Conservation (phyloP, 1,139 yeast species). For the Geotrichum klebahnii region DNA sequence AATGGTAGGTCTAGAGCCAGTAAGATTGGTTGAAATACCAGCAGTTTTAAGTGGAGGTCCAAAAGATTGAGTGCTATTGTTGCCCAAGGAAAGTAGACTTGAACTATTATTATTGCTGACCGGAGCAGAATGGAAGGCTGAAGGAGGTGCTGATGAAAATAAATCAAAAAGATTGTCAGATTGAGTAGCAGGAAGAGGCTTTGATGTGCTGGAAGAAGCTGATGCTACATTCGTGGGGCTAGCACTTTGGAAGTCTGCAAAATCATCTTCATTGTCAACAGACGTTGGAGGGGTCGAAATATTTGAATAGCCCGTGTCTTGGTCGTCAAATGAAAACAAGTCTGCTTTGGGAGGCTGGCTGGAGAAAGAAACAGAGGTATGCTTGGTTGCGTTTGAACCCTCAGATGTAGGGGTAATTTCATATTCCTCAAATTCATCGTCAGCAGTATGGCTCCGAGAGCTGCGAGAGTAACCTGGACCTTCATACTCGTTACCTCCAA, state of each 20-base stretch:
- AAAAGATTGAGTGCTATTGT: conserved; percentile 21
- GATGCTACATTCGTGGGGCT: conserved; percentile 29
- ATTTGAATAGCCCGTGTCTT: conserved; percentile 27
- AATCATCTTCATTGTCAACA: conserved; percentile 72
- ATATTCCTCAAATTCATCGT: conserved; percentile 62
- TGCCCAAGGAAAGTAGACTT: not conserved
- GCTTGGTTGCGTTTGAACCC: conserved; percentile 14
- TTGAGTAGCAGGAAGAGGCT: conserved; percentile 24
- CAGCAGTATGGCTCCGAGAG: conserved; percentile 20
- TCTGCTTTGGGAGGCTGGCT: conserved; percentile 43
- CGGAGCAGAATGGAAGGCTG: conserved; percentile 17
- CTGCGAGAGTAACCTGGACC: conserved; percentile 37
- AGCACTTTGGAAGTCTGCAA: conserved; percentile 91
- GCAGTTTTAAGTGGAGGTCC: conserved; percentile 25
- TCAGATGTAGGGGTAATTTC: conserved; percentile 39
- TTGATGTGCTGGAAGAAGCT: conserved; percentile 31
- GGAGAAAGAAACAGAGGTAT: conserved; percentile 21
- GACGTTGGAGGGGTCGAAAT: conserved; percentile 21
- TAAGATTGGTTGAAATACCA: conserved; percentile 23
- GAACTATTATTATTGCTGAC: conserved; percentile 5
- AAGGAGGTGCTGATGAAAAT: conserved; percentile 24
- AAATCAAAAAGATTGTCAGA: conserved; percentile 28
- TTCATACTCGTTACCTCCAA: conserved; percentile 43
- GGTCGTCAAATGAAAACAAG: conserved; percentile 51
- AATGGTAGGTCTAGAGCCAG: conserved; percentile 40